A percentile compares a stretch with the other conserved stretches of the same genome.
Conservation (phyloP, 208 protist species). For the Leishmania martiniquensis region DNA sequence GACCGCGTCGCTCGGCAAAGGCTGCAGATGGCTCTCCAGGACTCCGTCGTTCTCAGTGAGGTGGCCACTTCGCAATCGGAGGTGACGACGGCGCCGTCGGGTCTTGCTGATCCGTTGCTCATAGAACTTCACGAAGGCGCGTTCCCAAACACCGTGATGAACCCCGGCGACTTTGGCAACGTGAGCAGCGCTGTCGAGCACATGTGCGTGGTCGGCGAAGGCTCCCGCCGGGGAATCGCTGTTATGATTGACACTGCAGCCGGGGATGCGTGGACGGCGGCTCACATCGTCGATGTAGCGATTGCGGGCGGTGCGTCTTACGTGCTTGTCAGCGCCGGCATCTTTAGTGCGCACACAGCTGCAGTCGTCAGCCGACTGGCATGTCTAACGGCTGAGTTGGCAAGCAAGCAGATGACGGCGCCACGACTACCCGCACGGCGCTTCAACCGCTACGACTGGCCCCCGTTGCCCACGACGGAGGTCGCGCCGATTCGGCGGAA, state of each 20-base stretch:
- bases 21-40: conserved; percentile 42
- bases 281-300: conserved; percentile 26
- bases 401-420: background rate
- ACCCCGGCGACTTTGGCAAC: conserved; percentile 10
- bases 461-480: conserved; percentile 24
- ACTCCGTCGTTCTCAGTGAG: conserved; percentile 22
- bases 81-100: background rate
- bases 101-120: background rate
- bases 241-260: conserved; percentile 1
- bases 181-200: conserved; percentile 5
- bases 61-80: background rate
- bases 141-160: conserved; percentile 18
- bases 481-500: conserved; percentile 72
- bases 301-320: conserved; percentile 20
- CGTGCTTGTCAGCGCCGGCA: conserved; percentile 15
- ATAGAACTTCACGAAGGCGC: background rate
- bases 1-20: conserved; percentile 55
- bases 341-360: conserved; percentile 3
- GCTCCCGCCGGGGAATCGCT: background rate
- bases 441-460: conserved; percentile 9
- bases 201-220: background rate
- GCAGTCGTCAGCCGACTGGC: conserved; percentile 19
- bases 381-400: conserved; percentile 16
- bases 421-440: background rate
- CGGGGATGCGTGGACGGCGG: conserved; percentile 17